A percentile compares a stretch with the other conserved stretches of the same genome.
phyloP scores from a whole-genome alignment of 176 grass and related monocot genomes.

The Panicum miliaceum region DNA sequence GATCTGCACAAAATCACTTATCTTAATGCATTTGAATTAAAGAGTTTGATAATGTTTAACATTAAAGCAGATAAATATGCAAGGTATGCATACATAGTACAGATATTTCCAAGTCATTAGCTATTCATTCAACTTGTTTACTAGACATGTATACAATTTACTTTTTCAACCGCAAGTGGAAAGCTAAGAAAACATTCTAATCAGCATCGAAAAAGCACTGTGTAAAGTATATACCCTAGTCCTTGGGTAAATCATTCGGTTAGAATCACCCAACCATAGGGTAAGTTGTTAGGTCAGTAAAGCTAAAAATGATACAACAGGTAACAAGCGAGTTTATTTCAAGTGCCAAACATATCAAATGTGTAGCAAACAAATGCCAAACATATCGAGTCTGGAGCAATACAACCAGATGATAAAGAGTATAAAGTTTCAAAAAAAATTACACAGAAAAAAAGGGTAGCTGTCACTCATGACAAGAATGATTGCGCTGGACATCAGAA shows the following conservation, averaged over 20 bases:
- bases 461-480: not conserved
- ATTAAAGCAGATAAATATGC: not conserved
- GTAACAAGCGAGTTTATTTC: not conserved
- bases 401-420: not conserved
- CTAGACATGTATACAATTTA: not conserved
- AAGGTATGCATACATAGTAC: not conserved
- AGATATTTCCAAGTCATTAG: not conserved
- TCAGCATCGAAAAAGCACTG: not conserved
- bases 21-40: not conserved
- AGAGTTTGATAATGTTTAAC: not conserved
- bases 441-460: not conserved
- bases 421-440: not conserved
- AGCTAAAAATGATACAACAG: not conserved
- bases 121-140: not conserved
- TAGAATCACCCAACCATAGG: not conserved
- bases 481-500: not conserved
- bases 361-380: no score
- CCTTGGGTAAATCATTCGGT: no score
- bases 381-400: no score
- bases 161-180: not conserved
- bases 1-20: slow-evolving; percentile 2
- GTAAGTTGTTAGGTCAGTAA: not conserved
- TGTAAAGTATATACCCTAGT: no score
- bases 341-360: not conserved
- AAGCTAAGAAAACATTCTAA: not conserved